Conservation (phyloP, 148 eudicot species). For the Nyssa sinensis region DNA sequence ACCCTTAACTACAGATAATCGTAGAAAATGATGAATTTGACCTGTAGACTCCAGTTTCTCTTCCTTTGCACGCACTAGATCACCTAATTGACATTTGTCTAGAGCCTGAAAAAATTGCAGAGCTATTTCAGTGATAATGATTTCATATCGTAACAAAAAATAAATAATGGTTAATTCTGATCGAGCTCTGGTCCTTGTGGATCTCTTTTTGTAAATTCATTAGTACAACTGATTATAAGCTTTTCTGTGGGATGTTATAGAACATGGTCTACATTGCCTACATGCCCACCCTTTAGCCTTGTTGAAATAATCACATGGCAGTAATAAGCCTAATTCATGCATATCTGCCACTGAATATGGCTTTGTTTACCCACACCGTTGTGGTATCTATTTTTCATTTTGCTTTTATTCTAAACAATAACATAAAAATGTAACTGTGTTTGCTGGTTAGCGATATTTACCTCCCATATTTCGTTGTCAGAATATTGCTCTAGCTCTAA, state of each 20-base stretch:
- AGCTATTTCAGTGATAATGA: neutral
- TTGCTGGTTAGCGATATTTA: constrained; percentile 9
- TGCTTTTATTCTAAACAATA: neutral
- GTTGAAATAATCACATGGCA: neutral
- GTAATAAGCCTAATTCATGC: neutral
- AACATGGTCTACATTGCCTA: too few species aligned
- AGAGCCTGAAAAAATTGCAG: constrained; percentile 53
- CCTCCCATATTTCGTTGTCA: constrained; percentile 89
- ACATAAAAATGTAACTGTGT: neutral
- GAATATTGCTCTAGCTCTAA: constrained; percentile 72
- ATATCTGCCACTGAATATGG: neutral
- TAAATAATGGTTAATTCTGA: neutral
- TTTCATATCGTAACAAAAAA: neutral
- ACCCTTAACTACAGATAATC: neutral
- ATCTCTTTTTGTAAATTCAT: neutral
- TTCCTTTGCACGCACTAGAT: constrained; percentile 67
- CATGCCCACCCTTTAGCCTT: too few species aligned
- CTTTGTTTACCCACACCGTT: neutral
- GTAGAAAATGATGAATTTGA: constrained; percentile 15
- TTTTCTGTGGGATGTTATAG: neutral
- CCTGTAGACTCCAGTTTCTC: constrained; percentile 78
- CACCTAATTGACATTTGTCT: constrained; percentile 90
- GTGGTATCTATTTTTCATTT: neutral
- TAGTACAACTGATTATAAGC: neutral
- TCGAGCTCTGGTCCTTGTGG: neutral